Conservation (phyloP, 495 filamentous ascomycete genomes). For the Neurospora terricola region DNA sequence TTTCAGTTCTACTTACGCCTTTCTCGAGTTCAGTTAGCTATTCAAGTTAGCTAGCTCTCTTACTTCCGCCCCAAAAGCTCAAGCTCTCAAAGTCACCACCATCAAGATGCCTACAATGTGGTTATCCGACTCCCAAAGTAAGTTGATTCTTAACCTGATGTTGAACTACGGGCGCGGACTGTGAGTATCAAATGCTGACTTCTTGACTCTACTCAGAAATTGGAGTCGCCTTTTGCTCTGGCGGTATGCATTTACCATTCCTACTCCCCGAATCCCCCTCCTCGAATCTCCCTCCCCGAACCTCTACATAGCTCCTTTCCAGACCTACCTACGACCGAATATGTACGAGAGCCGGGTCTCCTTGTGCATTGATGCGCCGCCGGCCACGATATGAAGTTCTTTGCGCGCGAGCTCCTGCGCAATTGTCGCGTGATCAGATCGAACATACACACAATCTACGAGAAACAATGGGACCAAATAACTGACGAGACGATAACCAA, state of each 20-base stretch:
- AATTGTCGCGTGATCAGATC: background rate
- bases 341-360: too few species aligned
- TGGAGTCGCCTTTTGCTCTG: slow-evolving; percentile 90
- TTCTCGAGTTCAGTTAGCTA: background rate
- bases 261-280: background rate
- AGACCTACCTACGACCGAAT: background rate
- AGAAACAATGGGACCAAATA: slow-evolving; percentile 3
- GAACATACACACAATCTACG: background rate
- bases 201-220: slow-evolving; percentile 51
- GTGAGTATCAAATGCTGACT: background rate
- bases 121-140: slow-evolving; percentile 94
- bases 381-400: background rate
- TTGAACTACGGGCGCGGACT: background rate
- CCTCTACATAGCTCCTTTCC: background rate
- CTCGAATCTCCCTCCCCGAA: background rate
- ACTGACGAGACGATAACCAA: slow-evolving; percentile 2
- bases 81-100: slow-evolving; percentile 8
- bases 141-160: slow-evolving; percentile 17
- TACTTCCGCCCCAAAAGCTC: background rate
- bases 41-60: background rate
- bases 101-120: slow-evolving; percentile 60
- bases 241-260: slow-evolving; percentile 54
- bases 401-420: background rate
- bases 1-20: background rate
- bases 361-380: background rate